A percentile compares a stretch with the other conserved stretches of the same genome.
phyloP scores from a whole-genome alignment of 441 rosid species.

The Adansonia gregorii region DNA sequence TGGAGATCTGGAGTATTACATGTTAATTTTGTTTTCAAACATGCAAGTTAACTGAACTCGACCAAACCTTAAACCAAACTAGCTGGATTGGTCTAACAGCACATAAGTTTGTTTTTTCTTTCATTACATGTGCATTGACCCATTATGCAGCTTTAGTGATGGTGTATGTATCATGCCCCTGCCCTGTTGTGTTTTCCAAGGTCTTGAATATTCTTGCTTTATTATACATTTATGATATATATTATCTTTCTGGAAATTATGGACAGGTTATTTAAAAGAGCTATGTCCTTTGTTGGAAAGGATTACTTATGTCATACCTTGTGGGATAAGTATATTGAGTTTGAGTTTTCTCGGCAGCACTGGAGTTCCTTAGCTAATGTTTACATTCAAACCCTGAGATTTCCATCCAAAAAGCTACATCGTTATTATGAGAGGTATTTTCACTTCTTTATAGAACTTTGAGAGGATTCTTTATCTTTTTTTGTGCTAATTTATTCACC shows the following conservation, averaged over 20 bases:
- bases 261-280: conserved; percentile 78
- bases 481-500: conserved; percentile 18
- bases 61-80: background rate
- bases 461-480: background rate
- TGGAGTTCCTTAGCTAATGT: conserved; percentile 76
- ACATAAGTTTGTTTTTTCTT: background rate
- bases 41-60: background rate
- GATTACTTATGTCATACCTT: conserved; percentile 67
- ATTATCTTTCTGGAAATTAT: conserved; percentile 21
- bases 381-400: conserved; percentile 65
- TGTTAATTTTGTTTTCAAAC: background rate
- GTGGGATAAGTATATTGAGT: conserved; percentile 86
- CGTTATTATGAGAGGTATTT: conserved; percentile 70
- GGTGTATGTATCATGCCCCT: background rate
- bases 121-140: background rate
- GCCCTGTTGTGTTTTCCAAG: background rate
- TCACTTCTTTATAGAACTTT: conserved; percentile 6
- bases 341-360: conserved; percentile 57
- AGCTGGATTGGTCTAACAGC: background rate
- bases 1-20: background rate
- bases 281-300: conserved; percentile 79
- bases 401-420: conserved; percentile 75
- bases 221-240: background rate
- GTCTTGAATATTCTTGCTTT: conserved; percentile 11
- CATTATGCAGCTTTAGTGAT: background rate